Conservation (phyloP, 2,329 filamentous ascomycete species). For the Leptographium radiaticola region DNA sequence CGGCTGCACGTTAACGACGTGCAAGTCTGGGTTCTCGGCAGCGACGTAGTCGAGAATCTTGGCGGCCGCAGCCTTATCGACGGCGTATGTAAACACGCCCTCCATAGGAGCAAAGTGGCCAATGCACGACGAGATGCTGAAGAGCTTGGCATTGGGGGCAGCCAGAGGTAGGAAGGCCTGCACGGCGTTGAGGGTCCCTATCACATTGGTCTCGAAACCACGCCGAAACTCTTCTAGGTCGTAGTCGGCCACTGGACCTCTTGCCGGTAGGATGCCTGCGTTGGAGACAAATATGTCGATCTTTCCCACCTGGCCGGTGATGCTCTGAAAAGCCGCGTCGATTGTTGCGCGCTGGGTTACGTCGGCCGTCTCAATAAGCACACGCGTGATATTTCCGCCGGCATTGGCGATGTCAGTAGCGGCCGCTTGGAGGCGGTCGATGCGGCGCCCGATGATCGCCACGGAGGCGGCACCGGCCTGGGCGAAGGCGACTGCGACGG, state of each 20-base stretch:
- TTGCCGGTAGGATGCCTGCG: slow-evolving; percentile 4
- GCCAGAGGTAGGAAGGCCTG: background rate
- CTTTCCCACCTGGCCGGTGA: slow-evolving; percentile 2
- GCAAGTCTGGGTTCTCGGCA: slow-evolving; percentile 21
- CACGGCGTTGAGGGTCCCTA: slow-evolving; percentile 14
- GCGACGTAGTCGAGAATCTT: slow-evolving; percentile 23
- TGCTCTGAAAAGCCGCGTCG: slow-evolving; percentile 3
- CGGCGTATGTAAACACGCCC: slow-evolving; percentile 16
- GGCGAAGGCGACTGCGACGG: slow-evolving; percentile 38
- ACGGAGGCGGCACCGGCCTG: slow-evolving; percentile 18
- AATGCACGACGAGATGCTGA: slow-evolving; percentile 13
- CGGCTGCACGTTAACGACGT: slow-evolving; percentile 26
- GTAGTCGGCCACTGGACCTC: slow-evolving; percentile 3
- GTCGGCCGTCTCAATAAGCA: slow-evolving; percentile 6
- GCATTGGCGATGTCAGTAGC: slow-evolving; percentile 2
- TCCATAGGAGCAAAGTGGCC: slow-evolving; percentile 9
- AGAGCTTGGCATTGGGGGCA: slow-evolving; percentile 8
- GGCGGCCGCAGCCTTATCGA: slow-evolving; percentile 20
- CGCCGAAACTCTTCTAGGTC: background rate
- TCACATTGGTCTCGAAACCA: slow-evolving; percentile 14
- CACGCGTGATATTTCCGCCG: background rate
- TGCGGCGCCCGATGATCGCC: slow-evolving; percentile 18
- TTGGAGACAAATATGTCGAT: slow-evolving; percentile 11
- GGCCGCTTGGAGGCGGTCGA: slow-evolving; percentile 10
- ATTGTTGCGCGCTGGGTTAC: slow-evolving; percentile 2